phyloP scores from a whole-genome alignment of 2,329 filamentous ascomycete species.

The Xylariaceae sp. region DNA sequence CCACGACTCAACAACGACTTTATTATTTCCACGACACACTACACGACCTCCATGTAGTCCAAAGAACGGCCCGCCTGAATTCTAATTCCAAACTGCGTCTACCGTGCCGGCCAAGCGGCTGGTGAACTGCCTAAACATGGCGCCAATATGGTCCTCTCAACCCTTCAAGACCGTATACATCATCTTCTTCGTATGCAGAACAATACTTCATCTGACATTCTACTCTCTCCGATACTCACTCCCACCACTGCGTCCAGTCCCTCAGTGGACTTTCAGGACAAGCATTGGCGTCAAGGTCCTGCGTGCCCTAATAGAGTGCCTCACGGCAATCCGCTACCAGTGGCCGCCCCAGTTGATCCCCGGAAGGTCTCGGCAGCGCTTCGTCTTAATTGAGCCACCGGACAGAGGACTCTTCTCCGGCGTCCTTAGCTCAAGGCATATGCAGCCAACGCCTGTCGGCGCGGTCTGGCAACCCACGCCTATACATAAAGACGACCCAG shows the following conservation, averaged over 20 bases:
- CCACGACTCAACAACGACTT: no score
- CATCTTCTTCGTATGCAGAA: not conserved
- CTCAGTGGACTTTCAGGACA: conserved; percentile 16
- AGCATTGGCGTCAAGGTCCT: conserved; percentile 12
- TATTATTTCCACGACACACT: no score
- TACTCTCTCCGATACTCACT: not conserved
- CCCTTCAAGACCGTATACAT: conserved; percentile 15
- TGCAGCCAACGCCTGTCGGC: no score
- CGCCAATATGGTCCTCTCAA: conserved; percentile 14
- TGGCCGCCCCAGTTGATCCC: conserved; percentile 12
- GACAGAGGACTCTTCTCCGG: no score
- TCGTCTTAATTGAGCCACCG: conserved; percentile 6
- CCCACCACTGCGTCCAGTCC: conserved; percentile 18
- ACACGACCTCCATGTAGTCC: no score
- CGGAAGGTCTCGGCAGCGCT: conserved; percentile 14
- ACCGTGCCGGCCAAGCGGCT: not conserved
- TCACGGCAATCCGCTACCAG: conserved; percentile 13
- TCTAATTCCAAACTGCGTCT: not conserved
- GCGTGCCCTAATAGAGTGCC: conserved; percentile 12
- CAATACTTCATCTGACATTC: no score
- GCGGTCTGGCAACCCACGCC: no score
- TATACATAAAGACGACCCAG: no score
- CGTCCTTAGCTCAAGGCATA: no score
- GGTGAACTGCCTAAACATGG: conserved; percentile 1
- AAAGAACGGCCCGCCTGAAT: no score